Conservation (phyloP, 2,329 filamentous ascomycete genomes). For the Monilinia fructicola region DNA sequence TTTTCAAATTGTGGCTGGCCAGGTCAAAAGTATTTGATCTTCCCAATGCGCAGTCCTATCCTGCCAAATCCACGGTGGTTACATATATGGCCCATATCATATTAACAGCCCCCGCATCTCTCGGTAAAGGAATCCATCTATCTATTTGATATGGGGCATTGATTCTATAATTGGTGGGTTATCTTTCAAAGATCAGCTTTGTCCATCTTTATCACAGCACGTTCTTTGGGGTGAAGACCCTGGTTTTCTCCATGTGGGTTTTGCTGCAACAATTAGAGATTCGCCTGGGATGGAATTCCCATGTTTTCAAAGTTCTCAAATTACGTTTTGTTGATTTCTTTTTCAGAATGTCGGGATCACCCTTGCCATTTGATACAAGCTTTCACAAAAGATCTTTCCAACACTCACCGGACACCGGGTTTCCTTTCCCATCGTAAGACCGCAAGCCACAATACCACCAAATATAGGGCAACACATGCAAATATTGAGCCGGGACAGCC, state of each 20-base stretch:
- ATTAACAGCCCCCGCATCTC: not conserved
- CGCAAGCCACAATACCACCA: slow-evolving; percentile 15
- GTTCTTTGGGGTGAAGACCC: slow-evolving; percentile 5
- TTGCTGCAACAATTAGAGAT: not conserved
- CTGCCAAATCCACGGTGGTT: too few relatives aligned
- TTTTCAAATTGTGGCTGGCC: not conserved
- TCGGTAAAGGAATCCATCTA: not conserved
- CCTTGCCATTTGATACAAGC: not conserved
- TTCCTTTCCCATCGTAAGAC: not conserved
- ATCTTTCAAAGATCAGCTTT: not conserved
- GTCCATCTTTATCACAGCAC: not conserved
- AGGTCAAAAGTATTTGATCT: not conserved
- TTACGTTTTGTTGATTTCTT: not conserved
- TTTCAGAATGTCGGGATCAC: not conserved
- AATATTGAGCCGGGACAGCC: not conserved
- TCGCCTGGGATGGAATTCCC: not conserved
- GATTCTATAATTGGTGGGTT: not conserved
- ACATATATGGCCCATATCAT: not conserved
- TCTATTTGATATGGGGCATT: not conserved
- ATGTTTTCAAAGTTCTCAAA: not conserved
- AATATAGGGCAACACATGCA: slow-evolving; percentile 13
- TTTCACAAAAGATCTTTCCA: not conserved
- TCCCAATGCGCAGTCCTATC: not conserved
- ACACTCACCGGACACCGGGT: not conserved
- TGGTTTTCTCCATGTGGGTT: not conserved